Evolutionary conservation across 306 rosid genomes (phyloP), one percentile per base, ranked within the genome.

Genomic region (Malus sylvestris): DNA sequence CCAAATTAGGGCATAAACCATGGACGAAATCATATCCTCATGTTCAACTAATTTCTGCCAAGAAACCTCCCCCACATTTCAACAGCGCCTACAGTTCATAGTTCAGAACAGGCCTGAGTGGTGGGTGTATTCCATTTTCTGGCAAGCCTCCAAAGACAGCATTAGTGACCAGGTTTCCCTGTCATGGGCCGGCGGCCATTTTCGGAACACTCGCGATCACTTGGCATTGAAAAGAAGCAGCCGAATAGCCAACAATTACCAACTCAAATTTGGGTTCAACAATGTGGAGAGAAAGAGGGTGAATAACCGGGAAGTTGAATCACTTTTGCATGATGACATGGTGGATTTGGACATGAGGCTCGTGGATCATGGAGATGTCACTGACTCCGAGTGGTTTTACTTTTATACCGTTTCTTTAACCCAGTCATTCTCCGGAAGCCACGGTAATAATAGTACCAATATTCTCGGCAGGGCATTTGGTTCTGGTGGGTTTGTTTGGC

Each of bases 401-500:
- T 84, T 81, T 45, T 87, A 87, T 65, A 55, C 70, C 3, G 58
- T 57, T 4, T 87, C 86, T 0, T 60, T 46, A 0, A 77, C 76
- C 0, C 79, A 57, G 0, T 77, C 80, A 0, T 87, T 74, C 20
- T 68, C 46, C 3, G 65, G 30, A 1, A 33, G 35, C 35, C 35
- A 33, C 35, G 35, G 35, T 33, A 33, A 33, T 5, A 33, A 33
- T 33, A 33, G 35, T 5, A 33, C 35, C 35, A 33, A 33, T 33
- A 33, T 33, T 33, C 35, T 33, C 35, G 80, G 86, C 4, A 71
- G 80, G 1, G 83, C 86, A 4, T 87, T 77, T 78, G 16, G 66
- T 38, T 77, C 86, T 2, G 81, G 78, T 23, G 65, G 80, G 1
- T 80, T 79, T 59, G 66, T 84, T 6, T 87, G 90, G 90, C 29